Evolutionary conservation across 208 protist genomes (phyloP).

Genomic region (Trypanosoma avium): DNA sequence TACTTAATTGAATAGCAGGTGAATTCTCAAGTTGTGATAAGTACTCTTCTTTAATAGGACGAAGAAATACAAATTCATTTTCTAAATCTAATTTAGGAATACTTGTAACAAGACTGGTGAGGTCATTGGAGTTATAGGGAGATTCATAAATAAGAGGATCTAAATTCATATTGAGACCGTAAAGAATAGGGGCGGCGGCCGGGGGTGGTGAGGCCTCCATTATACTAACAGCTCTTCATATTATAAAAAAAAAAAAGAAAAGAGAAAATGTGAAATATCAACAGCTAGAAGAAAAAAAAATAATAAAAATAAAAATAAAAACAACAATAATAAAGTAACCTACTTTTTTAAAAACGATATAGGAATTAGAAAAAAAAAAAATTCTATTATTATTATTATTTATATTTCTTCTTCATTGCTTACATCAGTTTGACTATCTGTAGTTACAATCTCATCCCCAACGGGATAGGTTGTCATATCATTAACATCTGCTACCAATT

Average conservation of each 20-base stretch:
- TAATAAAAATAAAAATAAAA: background rate
- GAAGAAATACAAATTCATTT: slow-evolving; percentile 24
- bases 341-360: too few relatives aligned
- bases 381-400: background rate
- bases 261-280: background rate
- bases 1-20: background rate
- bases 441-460: slow-evolving; percentile 22
- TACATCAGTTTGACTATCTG: background rate
- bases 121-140: slow-evolving; percentile 48
- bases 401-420: background rate
- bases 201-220: background rate
- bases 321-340: background rate
- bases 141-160: slow-evolving; percentile 44
- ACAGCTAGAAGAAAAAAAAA: background rate
- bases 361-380: background rate
- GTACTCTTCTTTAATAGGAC: slow-evolving; percentile 26
- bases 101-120: slow-evolving; percentile 44
- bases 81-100: slow-evolving; percentile 30
- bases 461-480: slow-evolving; percentile 42
- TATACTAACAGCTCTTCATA: background rate
- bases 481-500: slow-evolving; percentile 62
- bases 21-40: slow-evolving; percentile 18
- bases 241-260: slow-evolving; percentile 6
- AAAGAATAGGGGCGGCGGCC: background rate
- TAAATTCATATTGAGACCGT: background rate